phyloP scores from a whole-genome alignment of 1,284 basidiomycete genomes.

The Trichosporon faecale region DNA sequence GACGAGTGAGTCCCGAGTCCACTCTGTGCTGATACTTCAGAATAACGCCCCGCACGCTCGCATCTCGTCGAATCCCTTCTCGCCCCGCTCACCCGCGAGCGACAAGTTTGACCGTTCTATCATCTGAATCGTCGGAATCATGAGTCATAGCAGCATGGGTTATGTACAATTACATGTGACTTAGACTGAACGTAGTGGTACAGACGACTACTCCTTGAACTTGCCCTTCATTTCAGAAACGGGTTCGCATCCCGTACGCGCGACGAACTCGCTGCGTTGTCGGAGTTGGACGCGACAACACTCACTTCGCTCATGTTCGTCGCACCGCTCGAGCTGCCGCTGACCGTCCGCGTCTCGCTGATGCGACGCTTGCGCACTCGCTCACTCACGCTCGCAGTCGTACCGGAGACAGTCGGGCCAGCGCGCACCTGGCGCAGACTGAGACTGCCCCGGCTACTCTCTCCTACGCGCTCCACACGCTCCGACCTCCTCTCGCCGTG shows the following conservation, averaged over 20 bases:
- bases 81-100: not conserved
- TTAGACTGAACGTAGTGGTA: not conserved
- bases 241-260: no score
- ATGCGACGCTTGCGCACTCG: not conserved
- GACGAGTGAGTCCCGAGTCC: not conserved
- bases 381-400: not conserved
- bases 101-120: not conserved
- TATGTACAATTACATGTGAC: conserved; percentile 6
- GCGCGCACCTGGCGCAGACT: no score
- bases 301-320: not conserved
- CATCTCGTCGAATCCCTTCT: not conserved
- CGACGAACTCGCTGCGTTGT: no score
- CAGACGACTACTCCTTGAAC: not conserved
- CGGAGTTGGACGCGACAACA: no score
- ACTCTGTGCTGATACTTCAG: not conserved
- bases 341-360: not conserved
- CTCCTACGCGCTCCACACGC: not conserved
- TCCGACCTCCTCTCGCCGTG: not conserved
- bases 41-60: not conserved
- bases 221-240: no score
- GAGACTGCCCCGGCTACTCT: not conserved
- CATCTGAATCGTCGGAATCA: not conserved
- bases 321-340: not conserved
- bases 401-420: no score
- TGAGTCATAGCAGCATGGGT: not conserved